phyloP scores from a whole-genome alignment of 148 eudicot genomes.

The Spergularia marina region DNA sequence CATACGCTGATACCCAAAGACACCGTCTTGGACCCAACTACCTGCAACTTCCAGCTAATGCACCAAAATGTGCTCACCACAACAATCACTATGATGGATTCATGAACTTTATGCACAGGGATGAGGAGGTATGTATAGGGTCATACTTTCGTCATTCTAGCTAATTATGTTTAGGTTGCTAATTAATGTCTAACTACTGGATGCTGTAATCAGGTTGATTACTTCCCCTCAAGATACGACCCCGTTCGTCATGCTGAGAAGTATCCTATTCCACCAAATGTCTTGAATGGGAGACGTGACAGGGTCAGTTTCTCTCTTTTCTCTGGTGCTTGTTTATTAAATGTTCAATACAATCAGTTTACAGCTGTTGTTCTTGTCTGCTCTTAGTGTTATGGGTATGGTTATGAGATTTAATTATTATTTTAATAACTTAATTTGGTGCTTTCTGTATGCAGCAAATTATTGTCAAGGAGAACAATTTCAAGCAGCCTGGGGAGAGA shows the following conservation, averaged over 20 bases:
- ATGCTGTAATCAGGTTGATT: conserved; percentile 54
- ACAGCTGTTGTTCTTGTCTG: neutral
- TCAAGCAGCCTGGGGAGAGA: conserved; percentile 90
- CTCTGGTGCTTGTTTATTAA: conserved; percentile 7
- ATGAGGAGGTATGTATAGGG: conserved; percentile 70
- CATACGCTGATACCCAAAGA: conserved; percentile 92
- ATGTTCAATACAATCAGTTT: neutral
- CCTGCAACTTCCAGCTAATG: conserved; percentile 85
- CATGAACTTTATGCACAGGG: conserved; percentile 97
- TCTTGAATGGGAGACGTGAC: conserved; percentile 68
- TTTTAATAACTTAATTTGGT: neutral
- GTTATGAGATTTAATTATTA: neutral
- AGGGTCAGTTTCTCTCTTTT: conserved; percentile 44
- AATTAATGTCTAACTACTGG: conserved; percentile 8
- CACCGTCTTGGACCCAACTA: conserved; percentile 96
- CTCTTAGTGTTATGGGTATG: neutral
- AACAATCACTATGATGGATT: conserved; percentile 91
- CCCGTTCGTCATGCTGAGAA: conserved; percentile 91
- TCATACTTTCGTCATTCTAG: neutral
- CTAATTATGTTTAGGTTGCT: neutral
- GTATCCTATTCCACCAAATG: conserved; percentile 60
- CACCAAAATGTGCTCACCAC: conserved; percentile 88
- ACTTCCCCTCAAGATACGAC: conserved; percentile 95
- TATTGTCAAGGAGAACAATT: conserved; percentile 78
- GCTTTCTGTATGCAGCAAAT: conserved; percentile 41